Conservation (phyloP, 2,329 filamentous ascomycete species). For the Aspergillus arachidicola region DNA sequence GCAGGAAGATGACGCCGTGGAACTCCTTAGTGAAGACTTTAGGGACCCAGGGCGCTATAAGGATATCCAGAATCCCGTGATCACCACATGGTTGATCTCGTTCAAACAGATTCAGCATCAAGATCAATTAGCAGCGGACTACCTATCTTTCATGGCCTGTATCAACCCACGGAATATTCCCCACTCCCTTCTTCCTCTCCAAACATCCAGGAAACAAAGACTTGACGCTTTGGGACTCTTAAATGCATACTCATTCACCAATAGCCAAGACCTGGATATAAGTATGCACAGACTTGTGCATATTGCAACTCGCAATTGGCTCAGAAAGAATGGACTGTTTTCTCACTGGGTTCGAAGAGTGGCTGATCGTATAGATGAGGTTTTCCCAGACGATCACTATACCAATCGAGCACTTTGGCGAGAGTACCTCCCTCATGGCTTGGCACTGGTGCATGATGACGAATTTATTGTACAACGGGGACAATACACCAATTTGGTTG, state of each 20-base stretch:
- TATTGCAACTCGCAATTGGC: slow-evolving; percentile 30
- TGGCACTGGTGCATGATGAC: too few species aligned
- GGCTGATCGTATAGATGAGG: not conserved
- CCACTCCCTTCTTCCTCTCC: slow-evolving; percentile 32
- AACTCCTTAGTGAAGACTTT: slow-evolving; percentile 14
- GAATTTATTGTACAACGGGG: too few species aligned
- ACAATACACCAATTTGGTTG: too few species aligned
- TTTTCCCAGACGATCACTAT: too few species aligned
- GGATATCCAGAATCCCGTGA: not conserved
- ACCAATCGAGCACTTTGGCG: too few species aligned
- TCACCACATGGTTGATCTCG: slow-evolving; percentile 12
- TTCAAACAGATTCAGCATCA: slow-evolving; percentile 17
- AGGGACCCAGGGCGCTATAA: slow-evolving; percentile 10
- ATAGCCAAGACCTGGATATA: slow-evolving; percentile 4
- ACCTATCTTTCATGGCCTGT: slow-evolving; percentile 19
- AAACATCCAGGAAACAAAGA: slow-evolving; percentile 19
- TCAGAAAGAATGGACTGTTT: slow-evolving; percentile 11
- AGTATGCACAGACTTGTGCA: slow-evolving; percentile 34
- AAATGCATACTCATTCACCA: not conserved
- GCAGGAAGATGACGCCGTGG: slow-evolving; percentile 4
- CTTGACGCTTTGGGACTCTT: slow-evolving; percentile 32
- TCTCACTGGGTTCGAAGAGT: not conserved
- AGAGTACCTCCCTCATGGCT: too few species aligned
- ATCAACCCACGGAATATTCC: slow-evolving; percentile 36
- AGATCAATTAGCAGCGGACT: slow-evolving; percentile 36